Base-by-base conservation (phyloP, 495 filamentous ascomycete genomes). In the Hypomontagnella monticulosa region DNA sequence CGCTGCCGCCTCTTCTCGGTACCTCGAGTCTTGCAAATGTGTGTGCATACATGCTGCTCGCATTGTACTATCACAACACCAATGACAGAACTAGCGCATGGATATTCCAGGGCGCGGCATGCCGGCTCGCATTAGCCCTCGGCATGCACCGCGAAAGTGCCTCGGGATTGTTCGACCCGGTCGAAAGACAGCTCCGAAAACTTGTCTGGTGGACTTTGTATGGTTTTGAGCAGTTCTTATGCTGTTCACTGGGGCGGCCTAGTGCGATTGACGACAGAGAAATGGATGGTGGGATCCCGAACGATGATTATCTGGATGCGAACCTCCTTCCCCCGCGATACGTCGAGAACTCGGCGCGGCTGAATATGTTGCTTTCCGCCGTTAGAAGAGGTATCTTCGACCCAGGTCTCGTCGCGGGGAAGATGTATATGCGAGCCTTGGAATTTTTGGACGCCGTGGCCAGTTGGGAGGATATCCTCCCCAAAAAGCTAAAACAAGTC, bases 121-220 rank as follows among this genome's bases (percentile, higher is more conserved):
- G 75, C 4, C 71, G 79, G 11, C 73, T 83, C 47, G 77, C 81
- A 18, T 74, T 81, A 49, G 79, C 80, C 27, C 66, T 83, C 4
- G 81, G 81, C 6, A 77, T 83, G 69, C 81, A 83, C 43, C 74
- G 79, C 0, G 78, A 80, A 63, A 78, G 76, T 18, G 69, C 73
- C 3, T 70, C 71, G 11, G 69, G 63, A 14, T 67, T 73, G 7
- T 77, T 78, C 66, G 71, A 76, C 15, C 67, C 73, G 2, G 57
- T 80, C 14, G 75, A 80, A 33, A 60, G 75, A 48, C 77, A 82
- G 37, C 61, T 77, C 27, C 73, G 80, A 8, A 80, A 80, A 54
- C 63, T 76, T n/a, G 71, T 81, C n/a, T 83, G 78, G 76, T 82
- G 81, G 76, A 80, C 81, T 6, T 60, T 79, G 32, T 83, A 79